phyloP scores from a whole-genome alignment of 305 asterid species.

The Caryopteris hybrid region DNA sequence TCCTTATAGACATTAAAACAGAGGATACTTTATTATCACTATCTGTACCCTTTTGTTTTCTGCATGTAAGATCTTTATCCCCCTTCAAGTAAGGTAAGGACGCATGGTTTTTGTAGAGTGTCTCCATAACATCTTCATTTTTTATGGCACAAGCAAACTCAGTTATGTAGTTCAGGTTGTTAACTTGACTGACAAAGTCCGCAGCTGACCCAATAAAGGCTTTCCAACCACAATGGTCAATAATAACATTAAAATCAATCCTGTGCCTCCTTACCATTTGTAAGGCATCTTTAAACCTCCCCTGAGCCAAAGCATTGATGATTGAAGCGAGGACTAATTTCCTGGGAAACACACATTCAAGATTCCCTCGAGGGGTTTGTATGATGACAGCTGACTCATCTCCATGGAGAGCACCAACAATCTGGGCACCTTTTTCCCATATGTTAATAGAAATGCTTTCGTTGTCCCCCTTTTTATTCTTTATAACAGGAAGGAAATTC shows the following conservation, averaged over 20 bases:
- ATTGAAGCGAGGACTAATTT: slow-evolving; percentile 79
- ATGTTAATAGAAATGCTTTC: slow-evolving; percentile 52
- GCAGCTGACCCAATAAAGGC: slow-evolving; percentile 61
- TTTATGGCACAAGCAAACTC: slow-evolving; percentile 84
- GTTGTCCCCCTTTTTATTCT: slow-evolving; percentile 49
- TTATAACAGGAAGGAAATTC: slow-evolving; percentile 60
- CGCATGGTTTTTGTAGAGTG: slow-evolving; percentile 54
- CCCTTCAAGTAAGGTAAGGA: slow-evolving; percentile 35
- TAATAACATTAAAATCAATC: slow-evolving; percentile 86
- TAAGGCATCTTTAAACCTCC: slow-evolving; percentile 79
- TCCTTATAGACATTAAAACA: slow-evolving; percentile 56
- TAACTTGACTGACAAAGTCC: slow-evolving; percentile 78
- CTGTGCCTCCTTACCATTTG: slow-evolving; percentile 86
- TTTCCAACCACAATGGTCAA: slow-evolving; percentile 87
- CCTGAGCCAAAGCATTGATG: slow-evolving; percentile 60
- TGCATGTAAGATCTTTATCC: slow-evolving; percentile 21
- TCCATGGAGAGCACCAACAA: slow-evolving; percentile 82
- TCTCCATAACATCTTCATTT: slow-evolving; percentile 71
- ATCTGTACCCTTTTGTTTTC: slow-evolving; percentile 32
- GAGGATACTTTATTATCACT: slow-evolving; percentile 50
- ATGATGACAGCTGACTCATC: slow-evolving; percentile 90
- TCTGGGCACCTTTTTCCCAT: slow-evolving; percentile 87
- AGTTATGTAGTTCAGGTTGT: slow-evolving; percentile 69
- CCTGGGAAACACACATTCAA: slow-evolving; percentile 88
- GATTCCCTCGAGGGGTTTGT: slow-evolving; percentile 87